Conservation (phyloP, 164 flowering plant species). For the Paratinospora sagittata region DNA sequence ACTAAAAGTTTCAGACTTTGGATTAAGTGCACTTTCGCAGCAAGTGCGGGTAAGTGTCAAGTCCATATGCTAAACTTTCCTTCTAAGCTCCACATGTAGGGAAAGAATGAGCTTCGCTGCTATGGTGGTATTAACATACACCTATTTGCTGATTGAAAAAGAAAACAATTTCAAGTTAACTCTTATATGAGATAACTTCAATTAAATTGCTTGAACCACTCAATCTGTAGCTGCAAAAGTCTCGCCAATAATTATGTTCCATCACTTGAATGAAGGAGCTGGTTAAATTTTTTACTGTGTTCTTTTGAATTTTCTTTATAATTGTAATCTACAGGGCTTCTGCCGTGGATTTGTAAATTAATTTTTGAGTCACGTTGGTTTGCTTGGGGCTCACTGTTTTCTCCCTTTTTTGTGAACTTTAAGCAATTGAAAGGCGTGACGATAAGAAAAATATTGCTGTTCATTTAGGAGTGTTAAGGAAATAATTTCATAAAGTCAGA, state of each 20-base stretch:
- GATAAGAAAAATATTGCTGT: too few relatives aligned
- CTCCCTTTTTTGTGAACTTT: too few relatives aligned
- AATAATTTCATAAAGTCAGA: not conserved
- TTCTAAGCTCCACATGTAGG: not conserved
- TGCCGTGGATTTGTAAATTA: too few relatives aligned
- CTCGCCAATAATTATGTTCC: not conserved
- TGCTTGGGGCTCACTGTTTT: not conserved
- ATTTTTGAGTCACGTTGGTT: not conserved
- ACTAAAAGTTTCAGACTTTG: constrained; percentile 54
- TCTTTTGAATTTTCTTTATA: not conserved
- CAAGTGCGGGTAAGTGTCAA: constrained; percentile 33
- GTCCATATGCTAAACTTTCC: not conserved
- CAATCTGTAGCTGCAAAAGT: not conserved
- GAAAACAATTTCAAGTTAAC: too few relatives aligned
- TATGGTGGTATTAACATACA: too few relatives aligned
- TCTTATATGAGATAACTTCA: not conserved
- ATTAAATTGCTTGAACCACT: not conserved
- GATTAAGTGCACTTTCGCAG: constrained; percentile 43
- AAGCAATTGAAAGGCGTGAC: too few relatives aligned
- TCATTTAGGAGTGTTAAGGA: not conserved
- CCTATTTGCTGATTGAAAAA: too few relatives aligned
- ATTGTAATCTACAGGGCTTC: too few relatives aligned
- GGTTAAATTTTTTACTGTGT: not conserved
- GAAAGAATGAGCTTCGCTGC: too few relatives aligned
- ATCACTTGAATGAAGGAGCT: not conserved